Conservation (phyloP, 2,329 filamentous ascomycete species). For the Neopestalotiopsis clavispora region DNA sequence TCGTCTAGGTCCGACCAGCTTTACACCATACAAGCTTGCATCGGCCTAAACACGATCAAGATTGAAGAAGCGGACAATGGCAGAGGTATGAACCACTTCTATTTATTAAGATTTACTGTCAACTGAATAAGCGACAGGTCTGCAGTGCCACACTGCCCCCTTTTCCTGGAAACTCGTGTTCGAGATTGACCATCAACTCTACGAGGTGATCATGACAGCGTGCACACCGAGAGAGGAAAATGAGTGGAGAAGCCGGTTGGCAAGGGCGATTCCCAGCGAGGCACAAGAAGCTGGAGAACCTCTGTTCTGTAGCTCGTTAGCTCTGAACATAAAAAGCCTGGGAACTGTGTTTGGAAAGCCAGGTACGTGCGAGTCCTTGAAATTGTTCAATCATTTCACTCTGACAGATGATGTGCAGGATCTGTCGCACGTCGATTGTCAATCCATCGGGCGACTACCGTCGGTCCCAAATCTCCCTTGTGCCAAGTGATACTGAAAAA, state of each 20-base stretch:
- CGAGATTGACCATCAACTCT: conserved; percentile 75
- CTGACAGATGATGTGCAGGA: conserved; percentile 41
- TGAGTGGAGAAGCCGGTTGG: conserved; percentile 77
- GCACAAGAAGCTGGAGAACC: conserved; percentile 51
- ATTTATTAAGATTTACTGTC: not conserved
- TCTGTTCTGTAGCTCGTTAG: conserved; percentile 66
- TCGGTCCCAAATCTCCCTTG: conserved; percentile 69
- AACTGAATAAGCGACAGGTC: conserved; percentile 53
- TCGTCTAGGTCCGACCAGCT: conserved; percentile 66
- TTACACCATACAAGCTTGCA: conserved; percentile 77
- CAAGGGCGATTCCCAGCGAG: conserved; percentile 54
- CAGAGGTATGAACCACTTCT: conserved; percentile 56
- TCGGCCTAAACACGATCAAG: conserved; percentile 68
- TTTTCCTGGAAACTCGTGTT: conserved; percentile 94
- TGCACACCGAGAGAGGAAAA: conserved; percentile 81
- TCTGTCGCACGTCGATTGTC: conserved; percentile 72
- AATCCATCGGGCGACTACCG: conserved; percentile 77
- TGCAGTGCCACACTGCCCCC: conserved; percentile 85
- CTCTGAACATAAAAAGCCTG: conserved; percentile 73
- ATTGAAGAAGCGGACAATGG: conserved; percentile 79
- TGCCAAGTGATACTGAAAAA: conserved; percentile 87
- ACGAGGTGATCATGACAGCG: conserved; percentile 86
- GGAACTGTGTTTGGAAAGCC: conserved; percentile 77
- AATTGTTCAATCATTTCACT: not conserved
- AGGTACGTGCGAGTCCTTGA: conserved; percentile 44